Conservation (phyloP, 176 grass and related monocot genomes). For the Rhynchospora tenuis region DNA sequence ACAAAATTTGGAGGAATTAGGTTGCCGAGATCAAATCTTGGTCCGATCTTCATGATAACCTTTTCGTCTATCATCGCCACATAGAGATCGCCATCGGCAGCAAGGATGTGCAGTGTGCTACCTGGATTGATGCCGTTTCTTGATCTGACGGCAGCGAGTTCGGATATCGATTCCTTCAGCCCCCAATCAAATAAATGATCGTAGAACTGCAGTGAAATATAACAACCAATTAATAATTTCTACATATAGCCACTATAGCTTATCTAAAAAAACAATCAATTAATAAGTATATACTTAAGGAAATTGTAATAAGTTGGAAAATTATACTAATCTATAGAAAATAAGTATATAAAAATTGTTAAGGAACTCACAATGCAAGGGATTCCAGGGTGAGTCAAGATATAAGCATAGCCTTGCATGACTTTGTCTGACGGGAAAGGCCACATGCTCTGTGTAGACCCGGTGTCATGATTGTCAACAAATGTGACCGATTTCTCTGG, state of each 20-base stretch:
- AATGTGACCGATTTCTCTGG: slow-evolving; percentile 81
- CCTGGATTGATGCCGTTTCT: slow-evolving; percentile 44
- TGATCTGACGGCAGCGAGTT: slow-evolving; percentile 33
- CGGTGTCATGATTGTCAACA: slow-evolving; percentile 89
- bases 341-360: too few relatives aligned
- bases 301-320: too few relatives aligned
- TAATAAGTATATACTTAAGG: too few relatives aligned
- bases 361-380: slow-evolving; percentile 61
- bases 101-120: slow-evolving; percentile 52
- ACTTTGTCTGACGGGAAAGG: slow-evolving; percentile 70
- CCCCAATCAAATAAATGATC: slow-evolving; percentile 81
- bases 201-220: slow-evolving; percentile 72
- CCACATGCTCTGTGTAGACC: slow-evolving; percentile 52
- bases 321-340: too few relatives aligned
- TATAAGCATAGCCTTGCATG: slow-evolving; percentile 81
- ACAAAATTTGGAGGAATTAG: slow-evolving; percentile 67
- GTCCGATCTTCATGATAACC: slow-evolving; percentile 54
- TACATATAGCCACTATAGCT: too few relatives aligned
- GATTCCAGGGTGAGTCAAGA: slow-evolving; percentile 70
- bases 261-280: too few relatives aligned
- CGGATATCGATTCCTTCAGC: slow-evolving; percentile 50
- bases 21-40: slow-evolving; percentile 46
- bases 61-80: slow-evolving; percentile 59
- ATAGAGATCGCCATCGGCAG: slow-evolving; percentile 47
- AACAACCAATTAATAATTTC: too few relatives aligned